Conservation (phyloP, 805 yeast genomes). For the Candida odintsovae region DNA sequence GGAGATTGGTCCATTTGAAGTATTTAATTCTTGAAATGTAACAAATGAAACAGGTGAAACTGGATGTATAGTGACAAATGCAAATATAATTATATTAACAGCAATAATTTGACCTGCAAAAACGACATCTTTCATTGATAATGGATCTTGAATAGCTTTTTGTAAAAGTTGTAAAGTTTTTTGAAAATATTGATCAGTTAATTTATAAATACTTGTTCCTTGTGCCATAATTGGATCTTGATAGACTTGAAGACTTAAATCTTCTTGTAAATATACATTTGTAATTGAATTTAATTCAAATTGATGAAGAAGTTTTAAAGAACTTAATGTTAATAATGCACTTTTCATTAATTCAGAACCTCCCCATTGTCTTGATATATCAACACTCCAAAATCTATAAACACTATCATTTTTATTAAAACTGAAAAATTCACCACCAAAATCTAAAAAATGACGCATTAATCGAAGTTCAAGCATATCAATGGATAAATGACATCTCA, state of each 20-base stretch:
- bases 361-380: conserved; percentile 16
- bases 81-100: conserved; percentile 16
- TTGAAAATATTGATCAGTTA: conserved; percentile 12
- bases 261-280: conserved; percentile 12
- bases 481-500: conserved; percentile 11
- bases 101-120: conserved; percentile 12
- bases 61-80: conserved; percentile 18
- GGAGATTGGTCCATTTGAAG: conserved; percentile 1
- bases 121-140: background rate
- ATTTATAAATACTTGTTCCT: conserved; percentile 9
- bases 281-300: conserved; percentile 12
- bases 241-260: conserved; percentile 8
- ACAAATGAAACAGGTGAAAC: conserved; percentile 9
- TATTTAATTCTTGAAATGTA: conserved; percentile 6
- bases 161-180: conserved; percentile 8
- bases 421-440: conserved; percentile 18
- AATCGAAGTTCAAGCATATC: conserved; percentile 16
- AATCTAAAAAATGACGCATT: conserved; percentile 16
- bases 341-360: conserved; percentile 11
- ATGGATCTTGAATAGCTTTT: background rate
- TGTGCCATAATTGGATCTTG: conserved; percentile 6
- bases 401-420: conserved; percentile 8
- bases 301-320: conserved; percentile 16
- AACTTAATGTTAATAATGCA: conserved; percentile 16
- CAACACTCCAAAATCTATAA: conserved; percentile 12